Evolutionary conservation across 2,329 filamentous ascomycete species (phyloP), one percentile per base, ranked within the genome.

Genomic region (Ceratocystis smalleyi): DNA sequence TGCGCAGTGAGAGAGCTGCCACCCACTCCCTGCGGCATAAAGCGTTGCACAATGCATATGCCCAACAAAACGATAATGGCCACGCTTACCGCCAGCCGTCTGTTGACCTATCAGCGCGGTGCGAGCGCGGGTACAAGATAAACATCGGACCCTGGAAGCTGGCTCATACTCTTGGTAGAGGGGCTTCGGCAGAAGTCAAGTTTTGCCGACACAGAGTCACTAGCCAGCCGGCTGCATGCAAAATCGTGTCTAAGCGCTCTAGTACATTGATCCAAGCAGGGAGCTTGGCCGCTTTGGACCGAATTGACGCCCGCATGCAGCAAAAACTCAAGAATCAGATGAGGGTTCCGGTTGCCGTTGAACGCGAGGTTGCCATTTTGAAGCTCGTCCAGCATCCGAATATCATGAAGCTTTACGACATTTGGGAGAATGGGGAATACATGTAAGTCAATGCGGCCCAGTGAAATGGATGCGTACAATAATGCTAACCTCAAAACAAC

Each of bases 351-450:
- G 84, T 92, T 70, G 88, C 91, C 1, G 88, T 99, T 67, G 92
- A 97, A 75, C 83, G 94, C 64, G 94, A 99, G 72, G 91, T 99
- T 49, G 91, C 92, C 40, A 95, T 99, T 70, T 90, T 99, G 82
- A 97, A 96, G 76, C 81, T 97, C 65, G 89, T 97, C 67, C 87
- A 96, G 71, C 94, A 99, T 75, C 89, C 87, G 5, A 94, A 97
- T 73, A 92, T 97, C 70, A 91, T 96, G 74, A 89, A 88, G 69
- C 77, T 99, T 8, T 94, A 92, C 72, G 94, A 99, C 75, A 92
- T 99, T 35, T 99, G 92, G 92, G 94, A 99, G 76, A 97, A 96
- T 72, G 83, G 89, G 24, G 88, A 90, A 65, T 91, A 99, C 74
- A 86, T 99, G 89, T 96, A 79, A 77, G 88, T 76, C 22, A 22